Evolutionary conservation across 306 rosid species (phyloP), one percentile per base, ranked within the genome.

Genomic region (Vigna mungo): DNA sequence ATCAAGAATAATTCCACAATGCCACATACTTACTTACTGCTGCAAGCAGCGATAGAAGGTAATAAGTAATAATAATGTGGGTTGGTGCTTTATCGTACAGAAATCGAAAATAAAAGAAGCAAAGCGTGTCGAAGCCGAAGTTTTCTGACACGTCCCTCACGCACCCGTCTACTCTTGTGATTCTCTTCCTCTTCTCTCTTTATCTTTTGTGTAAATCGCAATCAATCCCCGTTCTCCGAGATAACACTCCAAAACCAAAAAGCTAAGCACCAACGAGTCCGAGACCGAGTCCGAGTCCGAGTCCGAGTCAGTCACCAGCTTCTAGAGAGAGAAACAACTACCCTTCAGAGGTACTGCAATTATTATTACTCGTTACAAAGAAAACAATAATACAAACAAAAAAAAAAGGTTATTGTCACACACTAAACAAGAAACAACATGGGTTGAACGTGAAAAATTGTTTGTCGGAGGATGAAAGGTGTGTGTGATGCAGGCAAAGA

Each of bases 91-190:
- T 87, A 82, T 62, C 70, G 78, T 56, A 51, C 77, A 70, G 46
- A 48, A 80, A 70, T 68, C 82, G 72, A 80, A 74, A 77, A 32
- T 32, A 49, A 61, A 72, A 79, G 78, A 63, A 65, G 23, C 53
- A 78, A 56, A 78, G 81, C 17, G 82, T 82, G 84, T 72, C 68
- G 74, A 51, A 82, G 82, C 82, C 80, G 36, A 82, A 80, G 80
- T 75, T 85, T 82, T 77, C 91, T 83, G 87, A 85, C 88, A 85
- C 85, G 7, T 61, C 68, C 23, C 46, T 61, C 68, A 61, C 63
- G 47, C 63, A 52, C 48, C 62, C 32, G 6, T 12, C 76, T 20
- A 36, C 69, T 18, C 68, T 67, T 44, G 49, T 44, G 49, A 44
- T 44, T 44, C 49, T 44, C 49, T 32, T 37, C 71, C 58, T 68